Base-by-base conservation (phyloP, 495 filamentous ascomycete species). In the Penicillium coffeae region DNA sequence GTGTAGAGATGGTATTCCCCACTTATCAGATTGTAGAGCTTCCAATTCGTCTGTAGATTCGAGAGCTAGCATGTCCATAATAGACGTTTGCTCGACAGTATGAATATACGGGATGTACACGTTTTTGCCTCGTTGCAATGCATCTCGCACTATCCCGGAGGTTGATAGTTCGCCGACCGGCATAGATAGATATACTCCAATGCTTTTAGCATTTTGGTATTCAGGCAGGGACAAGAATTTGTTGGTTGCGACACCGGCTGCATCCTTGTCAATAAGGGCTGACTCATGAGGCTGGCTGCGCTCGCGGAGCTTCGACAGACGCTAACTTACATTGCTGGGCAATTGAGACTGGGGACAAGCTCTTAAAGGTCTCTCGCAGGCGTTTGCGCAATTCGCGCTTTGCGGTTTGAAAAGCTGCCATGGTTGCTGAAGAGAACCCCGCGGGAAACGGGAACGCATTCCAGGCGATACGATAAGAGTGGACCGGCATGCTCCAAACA, bases 151-250 rank as follows among this genome's bases (percentile, higher is more conserved):
- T 20, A 96, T 88, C 12, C 70, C 64, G 20, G 81, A 81, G 12
- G 94, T 97, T 38, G 85, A 84, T 12, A 95, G 77, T 65, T 98
- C 93, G 13, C 83, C 84, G 30, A 69, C 64, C 3, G 89, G 89
- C 90, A 98, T 98, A 10, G 93, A 95, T 15, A 98, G 74, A 63
- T 94, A 98, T 21, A 97, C 76, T 45, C 89, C 87, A 52, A 97
- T 79, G 20, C 82, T 75, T 47, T 78, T 77, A 21, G 91, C 89
- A 36, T 79, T 71, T 32, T 75, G 72, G 58, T 94, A 96, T 50
- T 84, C 78, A 9, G 80, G 70, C 39, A 82, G 62, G 13, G 76
- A 69, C n/a, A 83, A 65, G 22, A 95, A 62, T 9, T 73, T 72
- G 41, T 75, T 75, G 42, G 76, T 77, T 3, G 83, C 82, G 47